These are phyloP conservation scores for Leishmania braziliensis DNA, from an alignment of 208 protist species.

Conservation along the genomic window DNA sequence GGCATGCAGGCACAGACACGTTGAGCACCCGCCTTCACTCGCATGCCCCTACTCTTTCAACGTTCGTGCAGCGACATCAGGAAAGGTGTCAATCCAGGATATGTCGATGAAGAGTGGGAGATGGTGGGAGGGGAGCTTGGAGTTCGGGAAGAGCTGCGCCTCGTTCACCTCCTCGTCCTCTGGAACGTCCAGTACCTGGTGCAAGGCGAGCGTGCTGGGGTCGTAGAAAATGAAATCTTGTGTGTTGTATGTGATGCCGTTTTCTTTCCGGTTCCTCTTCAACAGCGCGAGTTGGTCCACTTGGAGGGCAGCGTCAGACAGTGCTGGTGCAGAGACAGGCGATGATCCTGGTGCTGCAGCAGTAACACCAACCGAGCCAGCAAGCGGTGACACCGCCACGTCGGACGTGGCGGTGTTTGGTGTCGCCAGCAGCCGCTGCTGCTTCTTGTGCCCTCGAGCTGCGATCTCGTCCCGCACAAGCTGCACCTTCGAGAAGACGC, in stretches of 20 bases:
- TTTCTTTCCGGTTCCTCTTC: constrained; percentile 34
- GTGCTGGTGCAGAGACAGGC: neutral
- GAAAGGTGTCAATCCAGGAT: constrained; percentile 78
- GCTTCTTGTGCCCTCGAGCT: constrained; percentile 3
- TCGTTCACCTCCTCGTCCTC: constrained; percentile 58
- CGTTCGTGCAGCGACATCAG: constrained; percentile 56
- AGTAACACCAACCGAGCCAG: neutral
- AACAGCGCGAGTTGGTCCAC: constrained; percentile 41
- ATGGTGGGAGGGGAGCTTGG: constrained; percentile 80
- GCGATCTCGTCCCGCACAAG: constrained; percentile 34
- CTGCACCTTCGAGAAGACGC: constrained; percentile 32
- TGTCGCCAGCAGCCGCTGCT: neutral
- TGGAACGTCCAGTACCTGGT: constrained; percentile 80
- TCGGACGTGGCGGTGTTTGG: neutral
- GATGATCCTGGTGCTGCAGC: neutral
- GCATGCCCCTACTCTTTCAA: constrained; percentile 38
- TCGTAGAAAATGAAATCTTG: constrained; percentile 91
- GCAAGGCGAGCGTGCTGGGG: constrained; percentile 63
- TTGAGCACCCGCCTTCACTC: neutral
- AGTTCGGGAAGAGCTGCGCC: constrained; percentile 65
- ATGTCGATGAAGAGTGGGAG: constrained; percentile 79
- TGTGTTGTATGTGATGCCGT: constrained; percentile 59
- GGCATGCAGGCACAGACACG: neutral
- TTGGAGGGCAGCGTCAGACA: neutral
- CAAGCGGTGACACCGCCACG: neutral